Percentiles rank a stretch among this genome's conserved stretches.
phyloP scores from a whole-genome alignment of 176 grass and related monocot genomes.

The Carex parvula region DNA sequence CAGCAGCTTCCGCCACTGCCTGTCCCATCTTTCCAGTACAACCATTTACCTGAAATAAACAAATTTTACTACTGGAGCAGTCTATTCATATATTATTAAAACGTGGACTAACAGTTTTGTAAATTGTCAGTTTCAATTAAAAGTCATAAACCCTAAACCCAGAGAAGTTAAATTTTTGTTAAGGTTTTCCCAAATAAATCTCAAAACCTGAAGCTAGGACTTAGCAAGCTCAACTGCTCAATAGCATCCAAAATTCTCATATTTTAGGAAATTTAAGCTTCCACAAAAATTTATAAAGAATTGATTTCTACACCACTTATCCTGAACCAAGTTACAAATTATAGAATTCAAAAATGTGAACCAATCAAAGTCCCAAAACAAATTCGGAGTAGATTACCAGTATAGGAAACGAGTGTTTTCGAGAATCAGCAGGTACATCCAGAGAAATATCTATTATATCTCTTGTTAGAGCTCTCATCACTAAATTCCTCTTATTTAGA shows the following conservation, averaged over 20 bases:
- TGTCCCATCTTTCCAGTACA: constrained; percentile 89
- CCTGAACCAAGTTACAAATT: background rate
- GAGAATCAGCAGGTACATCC: background rate
- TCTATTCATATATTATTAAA: background rate
- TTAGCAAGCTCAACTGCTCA: background rate
- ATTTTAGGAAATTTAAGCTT: background rate
- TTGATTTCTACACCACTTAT: background rate
- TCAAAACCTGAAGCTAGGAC: background rate
- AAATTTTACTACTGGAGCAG: background rate
- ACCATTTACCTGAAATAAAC: constrained; percentile 60
- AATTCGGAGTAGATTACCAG: constrained; percentile 1
- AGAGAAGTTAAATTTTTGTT: background rate
- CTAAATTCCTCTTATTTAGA: background rate
- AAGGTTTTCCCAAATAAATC: background rate
- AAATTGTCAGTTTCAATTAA: background rate
- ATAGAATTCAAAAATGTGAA: background rate
- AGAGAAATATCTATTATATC: background rate
- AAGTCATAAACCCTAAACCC: constrained; percentile 27
- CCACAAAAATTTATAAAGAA: background rate
- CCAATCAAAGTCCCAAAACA: background rate
- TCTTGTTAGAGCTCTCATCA: background rate
- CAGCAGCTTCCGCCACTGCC: constrained; percentile 63
- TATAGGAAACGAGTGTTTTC: background rate
- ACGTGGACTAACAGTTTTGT: background rate
- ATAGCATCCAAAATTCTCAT: background rate